phyloP scores from a whole-genome alignment of 129 eudicot genomes.

The Escallonia herrerae region DNA sequence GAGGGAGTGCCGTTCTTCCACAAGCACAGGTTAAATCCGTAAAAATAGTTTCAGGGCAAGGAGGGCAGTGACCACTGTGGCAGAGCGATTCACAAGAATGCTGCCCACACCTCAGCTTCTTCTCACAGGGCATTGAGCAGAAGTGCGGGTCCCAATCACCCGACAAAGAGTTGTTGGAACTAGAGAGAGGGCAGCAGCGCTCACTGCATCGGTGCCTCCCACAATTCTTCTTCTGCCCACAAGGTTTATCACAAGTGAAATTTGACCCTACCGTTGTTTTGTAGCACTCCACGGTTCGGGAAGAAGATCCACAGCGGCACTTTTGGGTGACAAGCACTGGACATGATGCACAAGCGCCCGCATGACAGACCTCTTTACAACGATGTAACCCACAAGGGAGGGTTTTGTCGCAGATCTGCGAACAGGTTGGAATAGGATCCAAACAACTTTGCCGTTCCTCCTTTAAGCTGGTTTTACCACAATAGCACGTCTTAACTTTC shows the following conservation, averaged over 20 bases:
- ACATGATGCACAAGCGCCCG: conserved; percentile 69
- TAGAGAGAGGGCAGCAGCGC: conserved; percentile 72
- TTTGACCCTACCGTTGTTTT: conserved; percentile 39
- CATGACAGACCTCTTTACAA: conserved; percentile 66
- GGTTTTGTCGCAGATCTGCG: conserved; percentile 49
- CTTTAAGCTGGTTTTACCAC: conserved; percentile 66
- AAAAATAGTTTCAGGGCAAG: conserved; percentile 91
- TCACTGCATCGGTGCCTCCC: conserved; percentile 87
- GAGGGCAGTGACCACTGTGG: conserved; percentile 98
- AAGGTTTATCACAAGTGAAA: conserved; percentile 75
- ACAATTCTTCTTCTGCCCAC: conserved; percentile 84
- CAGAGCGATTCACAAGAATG: conserved; percentile 72
- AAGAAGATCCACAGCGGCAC: conserved; percentile 81
- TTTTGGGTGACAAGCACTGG: conserved; percentile 62
- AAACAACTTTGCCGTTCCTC: conserved; percentile 59
- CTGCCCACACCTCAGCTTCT: conserved; percentile 89
- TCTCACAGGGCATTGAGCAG: conserved; percentile 86
- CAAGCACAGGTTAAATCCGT: conserved; percentile 88
- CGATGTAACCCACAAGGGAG: conserved; percentile 70
- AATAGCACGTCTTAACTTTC: conserved; percentile 63
- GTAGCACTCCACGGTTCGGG: conserved; percentile 72
- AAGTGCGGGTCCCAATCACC: conserved; percentile 76
- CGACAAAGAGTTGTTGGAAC: conserved; percentile 27
- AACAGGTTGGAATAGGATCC: conserved; percentile 83
- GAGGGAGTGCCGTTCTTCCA: conserved; percentile 88